Percentiles rank a stretch among this genome's conserved stretches.
These are phyloP conservation scores for Cyclotella baltica DNA, from an alignment of 108 stramenopile species.

Conservation along the genomic window DNA sequence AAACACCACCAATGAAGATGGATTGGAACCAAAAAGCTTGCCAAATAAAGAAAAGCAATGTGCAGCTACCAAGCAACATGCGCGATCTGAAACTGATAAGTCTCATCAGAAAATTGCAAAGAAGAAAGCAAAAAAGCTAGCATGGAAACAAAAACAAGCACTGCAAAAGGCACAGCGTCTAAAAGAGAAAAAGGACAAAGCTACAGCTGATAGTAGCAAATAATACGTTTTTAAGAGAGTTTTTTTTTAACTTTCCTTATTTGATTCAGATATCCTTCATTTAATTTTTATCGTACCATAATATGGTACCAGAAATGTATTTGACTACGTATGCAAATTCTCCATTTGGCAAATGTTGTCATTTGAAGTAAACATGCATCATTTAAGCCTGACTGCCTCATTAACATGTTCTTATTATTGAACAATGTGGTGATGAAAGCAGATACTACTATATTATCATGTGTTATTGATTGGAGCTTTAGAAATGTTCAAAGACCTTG, in stretches of 20 bases:
- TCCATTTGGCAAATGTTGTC: too few species aligned
- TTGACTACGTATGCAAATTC: too few species aligned
- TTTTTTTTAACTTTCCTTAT: background rate
- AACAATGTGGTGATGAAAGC: too few species aligned
- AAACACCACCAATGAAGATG: background rate
- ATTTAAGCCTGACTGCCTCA: too few species aligned
- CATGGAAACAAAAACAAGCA: constrained; percentile 81
- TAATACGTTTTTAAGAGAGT: background rate
- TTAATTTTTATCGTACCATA: too few species aligned
- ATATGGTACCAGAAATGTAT: too few species aligned
- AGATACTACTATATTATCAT: too few species aligned
- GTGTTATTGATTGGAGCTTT: too few species aligned
- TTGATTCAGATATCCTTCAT: too few species aligned
- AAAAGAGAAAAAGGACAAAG: constrained; percentile 24
- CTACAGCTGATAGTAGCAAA: background rate
- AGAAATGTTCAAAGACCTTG: too few species aligned
- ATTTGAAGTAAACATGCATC: too few species aligned
- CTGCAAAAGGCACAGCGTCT: constrained; percentile 68
- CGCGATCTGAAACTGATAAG: constrained; percentile 16
- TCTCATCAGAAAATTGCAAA: constrained; percentile 54
- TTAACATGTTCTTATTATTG: too few species aligned
- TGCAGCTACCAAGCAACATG: constrained; percentile 13
- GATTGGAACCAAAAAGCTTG: background rate
- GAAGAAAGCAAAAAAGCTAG: constrained; percentile 80
- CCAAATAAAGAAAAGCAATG: background rate